Evolutionary conservation across 768 basidiomycete genomes (phyloP), one percentile per base, ranked within the genome.

Genomic region (Mrakia gelida): DNA sequence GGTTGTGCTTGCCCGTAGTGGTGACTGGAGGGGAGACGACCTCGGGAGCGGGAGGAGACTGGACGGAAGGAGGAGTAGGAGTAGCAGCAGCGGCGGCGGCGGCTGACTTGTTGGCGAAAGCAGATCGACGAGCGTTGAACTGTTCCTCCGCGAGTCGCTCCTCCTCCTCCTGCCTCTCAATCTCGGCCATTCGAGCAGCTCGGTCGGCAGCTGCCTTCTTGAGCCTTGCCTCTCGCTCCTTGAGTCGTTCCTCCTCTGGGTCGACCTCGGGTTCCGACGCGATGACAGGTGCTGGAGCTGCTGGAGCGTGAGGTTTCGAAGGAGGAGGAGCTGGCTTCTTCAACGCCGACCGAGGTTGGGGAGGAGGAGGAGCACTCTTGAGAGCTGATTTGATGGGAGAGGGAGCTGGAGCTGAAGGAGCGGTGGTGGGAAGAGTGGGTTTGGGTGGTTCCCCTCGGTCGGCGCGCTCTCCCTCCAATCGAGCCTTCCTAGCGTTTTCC

Each of bases 161-260:
- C 82, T 91, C 88, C 80, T 88, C 85, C 83, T 94, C 92, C 28
- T 93, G 86, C 80, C 89, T 88, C 71, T 91, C 89, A 28, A 95
- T 84, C 71, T 84, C 80, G 65, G 82, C 82, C 68, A 86, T 78
- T 32, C 91, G 86, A 67, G 88, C 91, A 26, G 87, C 87, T 1
- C 92, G 88, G 72, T 85, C 85, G n/a, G 88, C 93, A 80, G 91
- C 82, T 79, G 90, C 90, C 83, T 91, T 91, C 71, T 87, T 87
- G n/a, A 94, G 81, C 3, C 88, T 88, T 78, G 88, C 91, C 83
- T 94, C 92, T 18, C 91, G 88, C 18, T 87, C 89, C 75, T 87
- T 88, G 15, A 97, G 82, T 23, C 85, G 87, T 63, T 88, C 89
- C 79, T 97, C 95, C 83, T 94, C 93, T 0, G 89, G 89, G 80